Percentiles rank a stretch among this genome's conserved stretches.
These are phyloP conservation scores for Taiozyma sp. DNA, from an alignment of 1,139 yeast genomes.

Conservation along the genomic window DNA sequence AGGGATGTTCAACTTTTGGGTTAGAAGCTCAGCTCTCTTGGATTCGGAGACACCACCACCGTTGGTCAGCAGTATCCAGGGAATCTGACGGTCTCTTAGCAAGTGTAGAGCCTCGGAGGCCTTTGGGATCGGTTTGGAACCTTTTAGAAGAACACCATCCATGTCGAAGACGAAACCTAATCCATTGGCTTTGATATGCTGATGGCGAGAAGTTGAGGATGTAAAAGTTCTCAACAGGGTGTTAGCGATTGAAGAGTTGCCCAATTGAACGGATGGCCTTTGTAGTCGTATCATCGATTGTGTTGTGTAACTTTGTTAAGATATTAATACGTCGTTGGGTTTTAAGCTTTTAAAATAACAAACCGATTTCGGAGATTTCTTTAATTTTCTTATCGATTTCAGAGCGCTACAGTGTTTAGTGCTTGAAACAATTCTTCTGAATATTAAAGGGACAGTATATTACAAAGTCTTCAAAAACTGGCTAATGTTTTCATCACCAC, in stretches of 20 bases:
- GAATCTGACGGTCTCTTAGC: constrained; percentile 54
- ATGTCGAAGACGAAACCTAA: constrained; percentile 42
- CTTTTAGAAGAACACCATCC: constrained; percentile 91
- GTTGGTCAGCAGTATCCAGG: constrained; percentile 82
- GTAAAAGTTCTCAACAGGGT: not conserved
- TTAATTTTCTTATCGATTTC: not conserved
- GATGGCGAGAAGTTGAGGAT: not conserved
- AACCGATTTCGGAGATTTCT: not conserved
- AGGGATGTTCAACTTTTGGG: constrained; percentile 43
- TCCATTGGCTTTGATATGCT: constrained; percentile 16
- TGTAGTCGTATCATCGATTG: not conserved
- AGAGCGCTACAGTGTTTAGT: not conserved
- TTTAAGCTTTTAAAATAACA: too few species aligned
- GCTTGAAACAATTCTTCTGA: not conserved
- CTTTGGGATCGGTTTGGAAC: constrained; percentile 60
- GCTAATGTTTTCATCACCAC: constrained; percentile 14
- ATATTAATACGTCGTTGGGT: too few species aligned
- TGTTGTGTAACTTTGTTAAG: too few species aligned
- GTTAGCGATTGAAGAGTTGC: not conserved
- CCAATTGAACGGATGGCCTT: not conserved
- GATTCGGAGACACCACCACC: constrained; percentile 86
- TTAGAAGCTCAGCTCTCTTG: constrained; percentile 54
- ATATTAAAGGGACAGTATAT: too few species aligned
- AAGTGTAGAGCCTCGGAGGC: constrained; percentile 63
- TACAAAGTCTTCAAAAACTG: constrained; percentile 6